phyloP scores from a whole-genome alignment of 345 rosid genomes.

The Populus pruinosa region DNA sequence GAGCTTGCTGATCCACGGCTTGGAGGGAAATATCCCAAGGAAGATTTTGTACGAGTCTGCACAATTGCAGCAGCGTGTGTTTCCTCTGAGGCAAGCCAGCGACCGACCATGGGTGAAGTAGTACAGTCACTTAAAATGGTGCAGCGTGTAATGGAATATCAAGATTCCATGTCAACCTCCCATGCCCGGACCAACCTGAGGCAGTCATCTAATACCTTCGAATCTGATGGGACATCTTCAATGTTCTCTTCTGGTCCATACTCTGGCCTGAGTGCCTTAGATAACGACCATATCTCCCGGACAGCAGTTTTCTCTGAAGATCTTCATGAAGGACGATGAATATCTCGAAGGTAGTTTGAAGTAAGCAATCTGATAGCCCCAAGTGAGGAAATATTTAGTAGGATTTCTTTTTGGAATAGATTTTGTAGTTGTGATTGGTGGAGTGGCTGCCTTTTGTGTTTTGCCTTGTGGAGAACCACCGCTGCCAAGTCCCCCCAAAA shows the following conservation, averaged over 20 bases:
- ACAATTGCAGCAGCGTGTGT: conserved; percentile 98
- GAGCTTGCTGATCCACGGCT: conserved; percentile 85
- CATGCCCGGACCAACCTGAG: conserved; percentile 65
- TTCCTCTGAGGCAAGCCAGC: conserved; percentile 86
- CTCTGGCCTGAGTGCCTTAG: conserved; percentile 78
- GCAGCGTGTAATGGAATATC: conserved; percentile 75
- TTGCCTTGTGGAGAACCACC: conserved; percentile 14
- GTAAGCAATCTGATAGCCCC: conserved; percentile 10
- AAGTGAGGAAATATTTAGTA: neutral
- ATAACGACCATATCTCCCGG: conserved; percentile 71
- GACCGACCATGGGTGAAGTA: conserved; percentile 99
- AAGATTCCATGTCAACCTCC: conserved; percentile 46
- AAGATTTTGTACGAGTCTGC: conserved; percentile 86
- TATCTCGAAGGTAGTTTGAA: conserved; percentile 1
- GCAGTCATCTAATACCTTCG: conserved; percentile 82
- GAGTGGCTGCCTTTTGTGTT: conserved; percentile 15
- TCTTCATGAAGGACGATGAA: conserved; percentile 93
- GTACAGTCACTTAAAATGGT: conserved; percentile 99
- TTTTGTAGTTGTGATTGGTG: conserved; percentile 17
- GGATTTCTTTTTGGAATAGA: conserved; percentile 19
- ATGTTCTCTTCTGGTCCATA: conserved; percentile 96
- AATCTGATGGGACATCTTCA: conserved; percentile 92
- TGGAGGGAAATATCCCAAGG: conserved; percentile 79
- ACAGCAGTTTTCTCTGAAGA: conserved; percentile 87
- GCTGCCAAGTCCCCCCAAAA: conserved; percentile 20